Conservation (phyloP, 2,329 filamentous ascomycete genomes). For the Fusarium sp. region DNA sequence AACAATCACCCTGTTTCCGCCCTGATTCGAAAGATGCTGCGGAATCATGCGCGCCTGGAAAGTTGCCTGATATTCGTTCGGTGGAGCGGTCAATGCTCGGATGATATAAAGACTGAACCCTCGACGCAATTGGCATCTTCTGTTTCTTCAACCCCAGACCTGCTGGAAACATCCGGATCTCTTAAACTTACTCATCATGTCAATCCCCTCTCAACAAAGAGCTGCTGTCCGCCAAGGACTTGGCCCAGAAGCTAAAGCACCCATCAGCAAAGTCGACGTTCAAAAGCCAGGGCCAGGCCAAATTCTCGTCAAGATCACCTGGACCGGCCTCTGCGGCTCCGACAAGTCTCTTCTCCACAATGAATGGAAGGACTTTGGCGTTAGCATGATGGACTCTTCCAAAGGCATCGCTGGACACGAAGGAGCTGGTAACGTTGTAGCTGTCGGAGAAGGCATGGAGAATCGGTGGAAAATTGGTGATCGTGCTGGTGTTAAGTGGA, state of each 20-base stretch:
- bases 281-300: conserved; percentile 37
- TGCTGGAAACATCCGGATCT: rapidly evolving
- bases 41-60: not conserved
- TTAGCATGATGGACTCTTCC: conserved; percentile 33
- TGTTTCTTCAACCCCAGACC: too few species aligned
- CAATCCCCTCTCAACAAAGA: conserved; percentile 34
- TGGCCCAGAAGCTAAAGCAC: conserved; percentile 23
- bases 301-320: conserved; percentile 43
- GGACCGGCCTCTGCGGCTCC: conserved; percentile 44
- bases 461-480: conserved; percentile 81
- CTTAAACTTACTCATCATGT: conserved; percentile 2
- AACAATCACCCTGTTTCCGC: not conserved
- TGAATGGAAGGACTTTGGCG: conserved; percentile 42
- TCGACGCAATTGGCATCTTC: rapidly evolving
- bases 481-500: conserved; percentile 87
- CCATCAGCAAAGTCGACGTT: conserved; percentile 36
- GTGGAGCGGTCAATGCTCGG: not conserved
- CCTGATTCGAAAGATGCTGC: not conserved
- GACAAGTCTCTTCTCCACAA: conserved; percentile 45
- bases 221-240: conserved; percentile 43
- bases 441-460: conserved; percentile 77
- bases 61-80: too few species aligned
- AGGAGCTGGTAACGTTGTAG: conserved; percentile 84
- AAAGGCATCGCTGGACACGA: conserved; percentile 74
- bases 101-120: not conserved